These are phyloP conservation scores for Mycena sanguinolenta DNA, from an alignment of 768 basidiomycete genomes.

Conservation along the genomic window DNA sequence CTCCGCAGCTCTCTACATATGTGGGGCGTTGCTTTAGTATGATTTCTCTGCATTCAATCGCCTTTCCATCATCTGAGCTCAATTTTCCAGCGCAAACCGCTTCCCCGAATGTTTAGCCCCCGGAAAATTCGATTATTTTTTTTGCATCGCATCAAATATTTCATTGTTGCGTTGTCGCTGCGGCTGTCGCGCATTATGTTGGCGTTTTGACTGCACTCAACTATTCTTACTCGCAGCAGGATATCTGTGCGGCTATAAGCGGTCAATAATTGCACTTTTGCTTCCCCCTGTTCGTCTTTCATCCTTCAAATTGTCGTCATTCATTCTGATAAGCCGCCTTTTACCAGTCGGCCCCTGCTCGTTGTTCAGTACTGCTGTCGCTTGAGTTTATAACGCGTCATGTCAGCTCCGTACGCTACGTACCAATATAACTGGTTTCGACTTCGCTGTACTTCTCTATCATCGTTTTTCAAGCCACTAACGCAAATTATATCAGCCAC, in stretches of 20 bases:
- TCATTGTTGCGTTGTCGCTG: conserved; percentile 83
- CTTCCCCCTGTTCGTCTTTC: conserved; percentile 25
- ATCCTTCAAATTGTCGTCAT: conserved; percentile 17
- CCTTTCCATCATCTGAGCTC: conserved; percentile 30
- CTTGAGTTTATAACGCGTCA: conserved; percentile 26
- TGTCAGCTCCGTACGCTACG: conserved; percentile 23
- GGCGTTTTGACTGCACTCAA: conserved; percentile 68
- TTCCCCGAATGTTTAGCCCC: conserved; percentile 83
- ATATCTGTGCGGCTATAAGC: conserved; percentile 43
- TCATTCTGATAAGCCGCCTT: conserved; percentile 16
- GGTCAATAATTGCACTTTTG: conserved; percentile 2
- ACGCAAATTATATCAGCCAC: conserved; percentile 21
- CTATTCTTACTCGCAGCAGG: conserved; percentile 65
- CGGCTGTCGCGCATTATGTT: conserved; percentile 76
- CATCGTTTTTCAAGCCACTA: neutral
- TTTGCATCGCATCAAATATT: conserved; percentile 92
- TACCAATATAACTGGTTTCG: conserved; percentile 34
- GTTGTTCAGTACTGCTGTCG: conserved; percentile 22
- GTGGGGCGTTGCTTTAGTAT: conserved; percentile 86
- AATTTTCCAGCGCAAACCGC: conserved; percentile 76
- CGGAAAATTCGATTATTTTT: conserved; percentile 84
- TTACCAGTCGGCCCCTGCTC: conserved; percentile 17
- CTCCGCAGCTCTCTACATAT: conserved; percentile 82
- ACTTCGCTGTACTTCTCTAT: conserved; percentile 1
- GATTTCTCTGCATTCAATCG: conserved; percentile 49